Percentiles rank a stretch among this genome's conserved stretches.
Evolutionary conservation across 1,139 yeast species (phyloP).

Genomic region (Blastobotrys elegans): DNA sequence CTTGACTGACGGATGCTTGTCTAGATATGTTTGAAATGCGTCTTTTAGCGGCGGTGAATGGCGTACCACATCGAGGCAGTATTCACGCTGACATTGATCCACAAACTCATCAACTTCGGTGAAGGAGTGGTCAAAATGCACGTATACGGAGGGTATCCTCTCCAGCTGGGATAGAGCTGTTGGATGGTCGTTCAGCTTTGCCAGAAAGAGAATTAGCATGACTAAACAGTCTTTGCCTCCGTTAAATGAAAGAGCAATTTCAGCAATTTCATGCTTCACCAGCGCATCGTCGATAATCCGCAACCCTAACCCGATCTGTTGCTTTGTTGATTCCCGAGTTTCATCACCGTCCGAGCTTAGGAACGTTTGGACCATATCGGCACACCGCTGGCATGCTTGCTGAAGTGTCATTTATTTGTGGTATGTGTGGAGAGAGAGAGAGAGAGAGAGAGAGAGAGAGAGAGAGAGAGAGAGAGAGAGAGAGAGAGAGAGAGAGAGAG

Average conservation of each 20-base stretch:
- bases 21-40: conserved; percentile 61
- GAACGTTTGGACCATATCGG: conserved; percentile 20
- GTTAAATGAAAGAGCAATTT: conserved; percentile 73
- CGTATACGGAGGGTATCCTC: conserved; percentile 51
- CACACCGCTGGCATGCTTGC: conserved; percentile 18
- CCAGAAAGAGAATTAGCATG: conserved; percentile 62
- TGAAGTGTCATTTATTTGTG: background rate
- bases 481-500: too few relatives aligned
- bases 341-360: conserved; percentile 14
- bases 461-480: background rate
- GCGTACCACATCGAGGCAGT: conserved; percentile 32
- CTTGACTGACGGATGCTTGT: conserved; percentile 43
- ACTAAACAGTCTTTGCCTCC: conserved; percentile 92
- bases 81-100: conserved; percentile 30
- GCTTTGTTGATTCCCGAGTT: conserved; percentile 21
- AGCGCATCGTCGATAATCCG: conserved; percentile 34
- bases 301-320: conserved; percentile 32
- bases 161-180: conserved; percentile 13
- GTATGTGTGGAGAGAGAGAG: conserved; percentile 1
- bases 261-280: conserved; percentile 39
- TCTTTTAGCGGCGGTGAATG: conserved; percentile 46
- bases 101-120: conserved; percentile 50
- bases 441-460: background rate
- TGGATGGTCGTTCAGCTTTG: conserved; percentile 43
- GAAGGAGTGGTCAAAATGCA: conserved; percentile 65